These are phyloP conservation scores for Cryptococcus deneoformans DNA, from an alignment of 1,284 basidiomycete species.

Conservation along the genomic window DNA sequence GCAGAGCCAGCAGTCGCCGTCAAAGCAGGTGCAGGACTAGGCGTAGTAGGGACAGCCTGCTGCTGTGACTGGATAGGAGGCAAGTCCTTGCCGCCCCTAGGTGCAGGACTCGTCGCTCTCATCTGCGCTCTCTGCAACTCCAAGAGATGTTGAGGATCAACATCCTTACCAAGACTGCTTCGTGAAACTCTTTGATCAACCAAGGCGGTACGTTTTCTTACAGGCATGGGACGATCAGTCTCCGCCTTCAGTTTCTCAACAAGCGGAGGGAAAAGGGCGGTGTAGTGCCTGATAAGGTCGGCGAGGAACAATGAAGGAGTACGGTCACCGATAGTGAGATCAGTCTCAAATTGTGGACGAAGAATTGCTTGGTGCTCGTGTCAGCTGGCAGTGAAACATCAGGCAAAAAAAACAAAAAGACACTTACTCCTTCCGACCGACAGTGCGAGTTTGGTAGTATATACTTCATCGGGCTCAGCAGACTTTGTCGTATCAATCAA, in stretches of 20 bases:
- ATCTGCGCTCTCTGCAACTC: slow-evolving; percentile 42
- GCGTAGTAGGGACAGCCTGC: slow-evolving; percentile 4
- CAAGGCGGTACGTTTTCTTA: slow-evolving; percentile 80
- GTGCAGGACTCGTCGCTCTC: slow-evolving; percentile 8
- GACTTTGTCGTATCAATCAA: slow-evolving; percentile 66
- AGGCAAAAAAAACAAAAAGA: not conserved
- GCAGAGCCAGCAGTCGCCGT: slow-evolving; percentile 34
- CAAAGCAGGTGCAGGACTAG: not conserved
- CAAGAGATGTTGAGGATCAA: slow-evolving; percentile 51
- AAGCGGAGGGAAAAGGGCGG: slow-evolving; percentile 71
- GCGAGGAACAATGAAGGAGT: slow-evolving; percentile 77
- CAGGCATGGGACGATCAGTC: slow-evolving; percentile 72
- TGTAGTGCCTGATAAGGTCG: slow-evolving; percentile 77
- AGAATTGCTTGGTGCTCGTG: slow-evolving; percentile 60
- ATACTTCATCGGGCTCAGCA: slow-evolving; percentile 69
- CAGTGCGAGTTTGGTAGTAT: slow-evolving; percentile 78
- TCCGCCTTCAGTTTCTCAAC: slow-evolving; percentile 81
- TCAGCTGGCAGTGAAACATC: not conserved
- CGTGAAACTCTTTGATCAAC: slow-evolving; percentile 79
- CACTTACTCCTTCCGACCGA: slow-evolving; percentile 79
- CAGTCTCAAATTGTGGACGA: slow-evolving; percentile 75
- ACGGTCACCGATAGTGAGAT: slow-evolving; percentile 79
- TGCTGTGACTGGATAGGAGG: not conserved
- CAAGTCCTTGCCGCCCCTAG: not conserved
- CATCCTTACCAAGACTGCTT: slow-evolving; percentile 51